Evolutionary conservation across 495 filamentous ascomycete species (phyloP).

Genomic region (Lophiostoma macrostomum): DNA sequence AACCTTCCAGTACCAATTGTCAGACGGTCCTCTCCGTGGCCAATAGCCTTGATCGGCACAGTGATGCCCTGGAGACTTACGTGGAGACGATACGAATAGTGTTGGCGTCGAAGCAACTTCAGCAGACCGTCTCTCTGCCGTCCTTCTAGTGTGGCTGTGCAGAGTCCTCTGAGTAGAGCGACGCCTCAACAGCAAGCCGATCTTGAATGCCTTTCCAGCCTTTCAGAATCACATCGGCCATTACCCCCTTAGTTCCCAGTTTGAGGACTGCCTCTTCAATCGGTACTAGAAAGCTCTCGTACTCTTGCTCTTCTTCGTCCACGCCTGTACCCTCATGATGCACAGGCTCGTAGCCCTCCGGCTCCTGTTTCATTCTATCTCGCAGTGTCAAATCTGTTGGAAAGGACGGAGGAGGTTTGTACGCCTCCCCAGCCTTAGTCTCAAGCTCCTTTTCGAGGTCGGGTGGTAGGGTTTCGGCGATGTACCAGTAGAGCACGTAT

Average conservation of each 20-base stretch:
- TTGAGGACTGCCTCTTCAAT: constrained; percentile 44
- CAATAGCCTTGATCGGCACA: too few relatives aligned
- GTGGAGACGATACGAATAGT: too few relatives aligned
- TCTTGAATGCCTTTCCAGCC: constrained; percentile 44
- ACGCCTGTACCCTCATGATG: constrained; percentile 47
- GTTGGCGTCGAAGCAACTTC: too few relatives aligned
- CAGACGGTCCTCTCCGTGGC: too few relatives aligned
- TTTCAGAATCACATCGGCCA: constrained; percentile 38
- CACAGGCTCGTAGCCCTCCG: constrained; percentile 42
- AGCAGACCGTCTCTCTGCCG: too few relatives aligned
- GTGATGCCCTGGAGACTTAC: too few relatives aligned
- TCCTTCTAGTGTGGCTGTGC: background rate
- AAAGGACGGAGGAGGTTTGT: constrained; percentile 36
- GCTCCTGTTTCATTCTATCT: constrained; percentile 42
- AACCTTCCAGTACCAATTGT: too few relatives aligned
- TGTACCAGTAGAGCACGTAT: constrained; percentile 52
- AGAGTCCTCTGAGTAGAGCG: background rate
- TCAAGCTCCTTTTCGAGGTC: constrained; percentile 36
- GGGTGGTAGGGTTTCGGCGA: constrained; percentile 49
- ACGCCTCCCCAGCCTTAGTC: constrained; percentile 19
- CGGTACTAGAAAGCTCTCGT: constrained; percentile 43
- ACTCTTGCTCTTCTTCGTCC: constrained; percentile 46
- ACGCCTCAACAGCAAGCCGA: constrained; percentile 7
- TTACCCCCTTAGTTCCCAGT: constrained; percentile 37
- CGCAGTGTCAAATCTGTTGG: constrained; percentile 38